Base-by-base conservation (phyloP, 768 basidiomycete species). In the Paxillus ammoniavirescens region DNA sequence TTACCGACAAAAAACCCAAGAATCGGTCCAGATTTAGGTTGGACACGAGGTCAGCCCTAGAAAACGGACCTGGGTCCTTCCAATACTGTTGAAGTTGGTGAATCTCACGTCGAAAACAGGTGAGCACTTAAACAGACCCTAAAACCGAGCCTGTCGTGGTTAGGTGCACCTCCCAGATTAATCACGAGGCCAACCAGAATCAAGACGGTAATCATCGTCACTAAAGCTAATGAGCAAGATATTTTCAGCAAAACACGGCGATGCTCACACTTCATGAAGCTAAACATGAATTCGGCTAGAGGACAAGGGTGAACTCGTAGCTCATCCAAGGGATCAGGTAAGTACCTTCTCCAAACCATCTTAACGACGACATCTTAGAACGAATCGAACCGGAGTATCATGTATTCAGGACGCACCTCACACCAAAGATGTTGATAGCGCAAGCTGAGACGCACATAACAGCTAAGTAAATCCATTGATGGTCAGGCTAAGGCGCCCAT, bases 91-190 rank as follows among this genome's bases (percentile, higher is more conserved):
- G 10, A 21, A 3, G 2, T 12, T 42, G 17, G 23, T 35, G 13
- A 28, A 17, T 15, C 14, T 80, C 63, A 50, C 65, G 14, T 5
- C 23, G 7, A 10, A 3, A 18, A 14, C 3, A 36, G 15, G 13
- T 33, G 8, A 33, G 33, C 8, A 61, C 61, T n/a, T 57, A 12
- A 13, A 69, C 72, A 42, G 49, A 84, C 83, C 52, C 77, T 79
- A 74, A 89, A 89, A 0, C 89, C 88, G 53, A 86, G 77, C 13
- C 84, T 79, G 17, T 85, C 78, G 58, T 80, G 76, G 50, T 78
- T 59, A 4, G 91, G 90, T 1, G 86, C 89, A 52, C 89, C 91
- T 37, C 92, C 92, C 17, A 89, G 79, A 58, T 89, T 86, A 54
- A 93, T 77, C 55, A 90, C 72, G 55, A 93, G 78, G 31, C 77